phyloP scores from a whole-genome alignment of 2,329 filamentous ascomycete genomes.

The Trichoderma sp. region DNA sequence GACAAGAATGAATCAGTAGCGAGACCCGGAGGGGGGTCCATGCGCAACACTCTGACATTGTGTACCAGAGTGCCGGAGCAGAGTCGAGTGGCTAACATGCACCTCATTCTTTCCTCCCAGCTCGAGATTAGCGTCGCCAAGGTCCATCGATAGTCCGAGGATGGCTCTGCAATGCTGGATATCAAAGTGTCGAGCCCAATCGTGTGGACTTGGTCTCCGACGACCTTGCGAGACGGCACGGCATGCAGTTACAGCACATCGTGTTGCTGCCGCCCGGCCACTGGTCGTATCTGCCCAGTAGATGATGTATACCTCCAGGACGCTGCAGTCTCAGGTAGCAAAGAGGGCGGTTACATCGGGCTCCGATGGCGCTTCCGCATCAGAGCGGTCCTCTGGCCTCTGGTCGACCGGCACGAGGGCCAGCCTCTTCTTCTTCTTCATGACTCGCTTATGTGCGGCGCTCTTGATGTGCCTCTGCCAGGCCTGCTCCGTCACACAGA shows the following conservation, averaged over 20 bases:
- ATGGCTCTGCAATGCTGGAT: background rate
- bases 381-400: slow-evolving; percentile 3
- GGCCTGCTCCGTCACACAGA: slow-evolving; percentile 57
- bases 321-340: slow-evolving; percentile 10
- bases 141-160: no score
- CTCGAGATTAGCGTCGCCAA: background rate
- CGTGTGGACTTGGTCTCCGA: background rate
- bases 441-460: slow-evolving; percentile 40
- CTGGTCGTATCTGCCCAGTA: background rate
- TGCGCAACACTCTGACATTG: background rate
- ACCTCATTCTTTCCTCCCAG: no score
- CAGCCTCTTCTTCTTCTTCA: slow-evolving; percentile 43
- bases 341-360: slow-evolving; percentile 24
- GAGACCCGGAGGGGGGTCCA: background rate
- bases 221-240: background rate
- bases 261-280: background rate
- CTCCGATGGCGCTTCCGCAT: slow-evolving; percentile 21
- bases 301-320: no score
- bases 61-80: background rate
- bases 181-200: background rate
- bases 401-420: slow-evolving; percentile 42
- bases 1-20: background rate
- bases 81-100: background rate
- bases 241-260: background rate
- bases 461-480: slow-evolving; percentile 47